A percentile compares a stretch with the other conserved stretches of the same genome.
Conservation (phyloP, 202 grass and related monocot species). For the Eragrostis tef region DNA sequence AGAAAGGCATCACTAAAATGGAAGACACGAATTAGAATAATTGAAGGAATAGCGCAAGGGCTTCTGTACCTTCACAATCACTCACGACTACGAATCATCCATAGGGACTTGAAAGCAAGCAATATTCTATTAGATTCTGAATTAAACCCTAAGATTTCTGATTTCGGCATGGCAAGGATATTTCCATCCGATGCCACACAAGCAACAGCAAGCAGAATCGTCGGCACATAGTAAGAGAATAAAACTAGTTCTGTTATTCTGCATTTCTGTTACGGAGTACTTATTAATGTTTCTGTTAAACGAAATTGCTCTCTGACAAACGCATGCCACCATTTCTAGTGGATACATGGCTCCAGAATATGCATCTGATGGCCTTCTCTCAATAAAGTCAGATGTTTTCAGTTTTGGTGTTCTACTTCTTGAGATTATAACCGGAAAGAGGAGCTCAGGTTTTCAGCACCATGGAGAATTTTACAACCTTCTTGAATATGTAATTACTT, state of each 20-base stretch:
- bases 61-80: constrained; percentile 80
- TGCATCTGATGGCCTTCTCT: constrained; percentile 61
- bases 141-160: constrained; percentile 81
- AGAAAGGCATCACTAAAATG: constrained; percentile 49
- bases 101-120: constrained; percentile 84
- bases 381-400: constrained; percentile 73
- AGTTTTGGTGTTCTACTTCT: constrained; percentile 77
- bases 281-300: constrained; percentile 33
- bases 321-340: constrained; percentile 41
- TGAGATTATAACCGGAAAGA: constrained; percentile 76
- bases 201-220: constrained; percentile 61
- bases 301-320: constrained; percentile 36
- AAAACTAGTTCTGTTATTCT: neutral
- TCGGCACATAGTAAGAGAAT: constrained; percentile 73
- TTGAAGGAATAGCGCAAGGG: constrained; percentile 73
- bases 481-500: constrained; percentile 66
- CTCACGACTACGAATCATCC: constrained; percentile 69
- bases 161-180: constrained; percentile 82
- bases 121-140: constrained; percentile 69
- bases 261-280: neutral
- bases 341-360: constrained; percentile 85
- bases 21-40: constrained; percentile 55
- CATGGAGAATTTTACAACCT: constrained; percentile 61
- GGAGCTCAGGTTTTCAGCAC: constrained; percentile 60
- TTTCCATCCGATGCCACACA: constrained; percentile 54